Evolutionary conservation across 1,284 basidiomycete genomes (phyloP), one percentile per base, ranked within the genome.

Genomic region (Gymnopus androsaceus): DNA sequence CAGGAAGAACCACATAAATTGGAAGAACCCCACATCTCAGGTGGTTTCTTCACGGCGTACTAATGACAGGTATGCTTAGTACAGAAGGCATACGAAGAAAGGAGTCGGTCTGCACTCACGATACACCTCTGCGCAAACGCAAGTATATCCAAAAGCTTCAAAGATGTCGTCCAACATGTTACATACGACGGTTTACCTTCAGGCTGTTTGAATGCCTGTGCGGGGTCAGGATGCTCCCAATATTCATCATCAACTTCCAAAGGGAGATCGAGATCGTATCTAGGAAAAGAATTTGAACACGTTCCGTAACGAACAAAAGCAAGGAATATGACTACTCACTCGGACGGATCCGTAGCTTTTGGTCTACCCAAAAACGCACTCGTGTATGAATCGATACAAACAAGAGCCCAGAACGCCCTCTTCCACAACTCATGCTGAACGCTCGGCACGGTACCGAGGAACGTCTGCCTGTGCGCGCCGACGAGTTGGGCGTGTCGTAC

Each of bases 401-500:
- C 17, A 6, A 58, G 33, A 12, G 23, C 14, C 51, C 51, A 58
- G 21, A 54, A 58, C 19, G 56, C 45, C 34, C 56, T 53, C 34
- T 54, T 58, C 51, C 45, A 49, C 4, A 54, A 21, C 40, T 58
- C 56, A 3, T 41, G 31, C 34, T 47, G 17, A 17, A 56, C 41
- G 11, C 47, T 50, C 0, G 31, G 41, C n/a, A 51, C 46, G 17
- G 33, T 45, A 3, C 51, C 51, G 9, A 45, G 31, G 19, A 44
- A 53, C 11, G 15, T 9, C 2, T 42, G 51, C 1, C 69, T 56
- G 52, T 69, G 69, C 4, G 65, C 67, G n/a, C 69, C 70, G 9
- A 71, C 64, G 38, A 69, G 68, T 31, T 65, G 59, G 2, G 77
- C 75, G 19, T 78, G 69, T 3, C 81, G 77, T 36, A 85, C 69